phyloP scores from a whole-genome alignment of 2,329 filamentous ascomycete species.

The Dactylellina haptotyla region DNA sequence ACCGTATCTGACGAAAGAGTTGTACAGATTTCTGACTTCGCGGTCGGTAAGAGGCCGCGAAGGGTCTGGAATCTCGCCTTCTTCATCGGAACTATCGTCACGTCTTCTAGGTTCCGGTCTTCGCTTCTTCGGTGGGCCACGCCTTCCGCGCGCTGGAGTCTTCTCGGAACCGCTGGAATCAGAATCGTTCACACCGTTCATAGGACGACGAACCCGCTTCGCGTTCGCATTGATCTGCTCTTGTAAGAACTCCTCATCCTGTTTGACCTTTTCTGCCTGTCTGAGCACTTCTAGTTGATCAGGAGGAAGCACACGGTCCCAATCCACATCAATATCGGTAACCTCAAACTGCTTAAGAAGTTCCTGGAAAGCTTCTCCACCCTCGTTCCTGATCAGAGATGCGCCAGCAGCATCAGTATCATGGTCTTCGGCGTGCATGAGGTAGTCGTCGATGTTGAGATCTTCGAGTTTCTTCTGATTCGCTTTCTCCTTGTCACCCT shows the following conservation, averaged over 20 bases:
- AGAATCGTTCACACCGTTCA: conserved; percentile 60
- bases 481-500: conserved; percentile 75
- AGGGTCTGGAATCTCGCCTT: conserved; percentile 78
- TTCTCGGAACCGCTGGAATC: conserved; percentile 59
- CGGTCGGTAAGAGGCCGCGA: conserved; percentile 90
- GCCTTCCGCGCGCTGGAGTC: conserved; percentile 66
- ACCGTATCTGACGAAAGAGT: conserved; percentile 89
- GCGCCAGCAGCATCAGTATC: conserved; percentile 83
- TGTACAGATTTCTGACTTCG: conserved; percentile 89
- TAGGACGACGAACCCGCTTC: conserved; percentile 58
- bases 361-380: conserved; percentile 83
- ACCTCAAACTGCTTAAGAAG: conserved; percentile 83
- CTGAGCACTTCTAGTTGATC: conserved; percentile 91
- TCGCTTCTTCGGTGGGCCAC: conserved; percentile 73
- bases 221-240: conserved; percentile 63
- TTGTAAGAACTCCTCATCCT: conserved; percentile 60
- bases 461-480: conserved; percentile 97
- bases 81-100: conserved; percentile 74
- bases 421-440: conserved; percentile 96
- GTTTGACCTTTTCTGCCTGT: conserved; percentile 82
- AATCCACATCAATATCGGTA: conserved; percentile 94
- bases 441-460: conserved; percentile 94
- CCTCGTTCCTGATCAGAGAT: conserved; percentile 92
- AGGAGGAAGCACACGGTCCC: conserved; percentile 98
- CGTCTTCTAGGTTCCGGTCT: conserved; percentile 75